Evolutionary conservation across 495 filamentous ascomycete species (phyloP), one percentile per base, ranked within the genome.

Genomic region (Friedmanniomyces simplex): DNA sequence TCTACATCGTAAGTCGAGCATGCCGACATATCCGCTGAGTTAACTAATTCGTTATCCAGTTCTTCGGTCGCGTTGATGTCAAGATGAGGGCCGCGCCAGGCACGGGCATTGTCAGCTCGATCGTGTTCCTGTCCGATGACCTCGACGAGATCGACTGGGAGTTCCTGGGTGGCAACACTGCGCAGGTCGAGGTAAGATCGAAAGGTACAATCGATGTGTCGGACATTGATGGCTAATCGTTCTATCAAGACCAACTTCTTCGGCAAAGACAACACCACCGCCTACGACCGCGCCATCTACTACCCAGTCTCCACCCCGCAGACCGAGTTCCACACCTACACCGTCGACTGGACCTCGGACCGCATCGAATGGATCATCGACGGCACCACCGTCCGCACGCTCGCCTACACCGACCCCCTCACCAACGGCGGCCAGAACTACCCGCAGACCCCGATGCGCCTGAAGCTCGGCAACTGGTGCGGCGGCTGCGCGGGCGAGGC

Each of bases 121-220:
- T 89, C 52, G 88, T 94, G 41, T 75, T 91, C 63, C 79, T 89
- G 63, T 90, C 86, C 32, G 89, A 94, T 61, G 82, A 87, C 62
- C 75, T 94, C 20, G 90, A 96, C 66, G 90, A 96, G 67, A 85
- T 96, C 55, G 90, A 95, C 69, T 91, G 85, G 84, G 89, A 91
- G 67, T 91, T 87, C 73, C 77, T 88, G 20, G 86, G 60, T n/a
- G 74, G 72, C 45, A 51, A 63, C 53, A 51, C 60, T 1, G 54
- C 50, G 10, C 67, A 78, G 30, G 86, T 81, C 18, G 81, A 87
- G 63, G 88, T 76, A 91, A 91, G 72, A 91, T 13, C 20, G 4
- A n/a, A 16, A 2, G 2, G 3, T 43, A 3, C 41, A 3, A 32
- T 32, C 20, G 5, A 3, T 5, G 16, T 5, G 14, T 43, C 20